A percentile compares a stretch with the other conserved stretches of the same genome.
Evolutionary conservation across 768 basidiomycete species (phyloP).

Genomic region (Hydnum rufescens): DNA sequence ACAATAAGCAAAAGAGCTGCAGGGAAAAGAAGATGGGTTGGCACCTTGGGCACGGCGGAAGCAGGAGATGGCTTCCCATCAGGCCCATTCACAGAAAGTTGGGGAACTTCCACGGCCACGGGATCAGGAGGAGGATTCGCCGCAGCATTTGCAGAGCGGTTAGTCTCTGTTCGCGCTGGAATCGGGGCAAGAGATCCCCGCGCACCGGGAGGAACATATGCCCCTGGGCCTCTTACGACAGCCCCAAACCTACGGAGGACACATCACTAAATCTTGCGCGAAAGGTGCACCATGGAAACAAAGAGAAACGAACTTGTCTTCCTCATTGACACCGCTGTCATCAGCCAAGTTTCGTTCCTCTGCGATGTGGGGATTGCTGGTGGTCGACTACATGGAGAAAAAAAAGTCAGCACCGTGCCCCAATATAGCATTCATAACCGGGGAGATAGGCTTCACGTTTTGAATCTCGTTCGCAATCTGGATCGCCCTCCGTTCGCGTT

Average conservation of each 20-base stretch:
- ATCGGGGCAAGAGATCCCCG: constrained; percentile 23
- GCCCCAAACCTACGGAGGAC: constrained; percentile 55
- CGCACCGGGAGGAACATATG: constrained; percentile 89
- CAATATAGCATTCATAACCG: neutral
- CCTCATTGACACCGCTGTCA: constrained; percentile 69
- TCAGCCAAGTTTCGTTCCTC: constrained; percentile 68
- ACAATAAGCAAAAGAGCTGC: neutral
- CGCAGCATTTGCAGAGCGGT: neutral
- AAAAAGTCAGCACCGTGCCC: neutral
- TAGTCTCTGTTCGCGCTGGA: constrained; percentile 8
- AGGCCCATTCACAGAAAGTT: constrained; percentile 6
- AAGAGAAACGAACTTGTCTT: constrained; percentile 60
- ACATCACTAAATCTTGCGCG: constrained; percentile 12
- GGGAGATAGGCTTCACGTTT: constrained; percentile 12
- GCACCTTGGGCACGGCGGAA: neutral
- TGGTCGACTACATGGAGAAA: constrained; percentile 25
- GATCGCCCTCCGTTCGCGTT: constrained; percentile 72
- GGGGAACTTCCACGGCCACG: constrained; percentile 1
- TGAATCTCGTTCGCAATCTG: constrained; percentile 82
- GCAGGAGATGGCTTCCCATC: constrained; percentile 2
- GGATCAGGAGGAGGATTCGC: constrained; percentile 5
- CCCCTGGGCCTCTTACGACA: constrained; percentile 70
- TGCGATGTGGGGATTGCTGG: constrained; percentile 66
- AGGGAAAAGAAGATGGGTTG: neutral
- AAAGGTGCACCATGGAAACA: constrained; percentile 5